Evolutionary conservation across 164 flowering plant species (phyloP).

Genomic region (Amborella trichopoda): DNA sequence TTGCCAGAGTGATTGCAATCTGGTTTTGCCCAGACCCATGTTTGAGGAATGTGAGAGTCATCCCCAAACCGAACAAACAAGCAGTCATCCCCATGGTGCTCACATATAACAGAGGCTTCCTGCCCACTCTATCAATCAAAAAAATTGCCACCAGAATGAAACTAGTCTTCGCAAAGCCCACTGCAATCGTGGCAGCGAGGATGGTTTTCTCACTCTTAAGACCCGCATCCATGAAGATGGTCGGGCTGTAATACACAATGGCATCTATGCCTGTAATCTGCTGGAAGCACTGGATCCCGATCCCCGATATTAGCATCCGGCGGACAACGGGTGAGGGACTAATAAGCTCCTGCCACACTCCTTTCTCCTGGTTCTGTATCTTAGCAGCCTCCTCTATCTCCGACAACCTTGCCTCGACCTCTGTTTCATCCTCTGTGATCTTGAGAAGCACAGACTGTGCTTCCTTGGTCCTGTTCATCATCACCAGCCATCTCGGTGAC

Average conservation of each 20-base stretch:
- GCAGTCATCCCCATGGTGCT: conserved; percentile 40
- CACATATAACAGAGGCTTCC: conserved; percentile 31
- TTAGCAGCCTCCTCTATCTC: conserved; percentile 25
- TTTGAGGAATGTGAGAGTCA: conserved; percentile 15
- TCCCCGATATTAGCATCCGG: conserved; percentile 27
- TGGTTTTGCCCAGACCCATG: conserved; percentile 1
- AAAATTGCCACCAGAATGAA: conserved; percentile 24
- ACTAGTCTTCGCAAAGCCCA: conserved; percentile 35
- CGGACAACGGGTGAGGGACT: conserved; percentile 22
- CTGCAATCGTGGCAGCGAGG: conserved; percentile 30
- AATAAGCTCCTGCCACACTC: conserved; percentile 28
- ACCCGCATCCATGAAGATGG: conserved; percentile 32
- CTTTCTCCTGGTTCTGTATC: conserved; percentile 8
- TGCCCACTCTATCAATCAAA: conserved; percentile 26
- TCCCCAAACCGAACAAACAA: conserved; percentile 20
- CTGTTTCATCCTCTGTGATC: conserved; percentile 15
- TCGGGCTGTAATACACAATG: conserved; percentile 34
- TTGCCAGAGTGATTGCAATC: conserved; percentile 14
- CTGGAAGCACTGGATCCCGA: conserved; percentile 36
- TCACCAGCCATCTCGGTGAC: conserved; percentile 39
- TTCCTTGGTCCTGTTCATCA: conserved; percentile 23
- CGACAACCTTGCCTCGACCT: conserved; percentile 19
- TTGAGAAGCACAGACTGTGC: conserved; percentile 23
- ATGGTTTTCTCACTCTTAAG: conserved; percentile 17
- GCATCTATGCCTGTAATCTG: conserved; percentile 38